Evolutionary conservation across 106 monocot species (phyloP).

Genomic region (Dendrobium catenatum): DNA sequence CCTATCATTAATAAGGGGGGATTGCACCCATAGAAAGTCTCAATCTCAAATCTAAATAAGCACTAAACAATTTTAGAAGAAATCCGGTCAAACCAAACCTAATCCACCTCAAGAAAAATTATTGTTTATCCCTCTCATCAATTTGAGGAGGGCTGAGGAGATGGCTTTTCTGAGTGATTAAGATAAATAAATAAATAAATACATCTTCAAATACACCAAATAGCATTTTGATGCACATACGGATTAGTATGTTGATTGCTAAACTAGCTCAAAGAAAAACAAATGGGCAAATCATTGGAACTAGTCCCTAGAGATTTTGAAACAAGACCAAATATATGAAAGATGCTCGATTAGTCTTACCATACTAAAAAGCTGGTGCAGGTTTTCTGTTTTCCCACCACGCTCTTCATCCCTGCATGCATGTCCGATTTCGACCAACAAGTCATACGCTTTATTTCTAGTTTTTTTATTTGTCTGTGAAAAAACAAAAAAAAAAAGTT

Average conservation of each 20-base stretch:
- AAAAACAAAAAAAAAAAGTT: constrained; percentile 2
- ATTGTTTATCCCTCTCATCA: too few species aligned
- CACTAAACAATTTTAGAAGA: too few species aligned
- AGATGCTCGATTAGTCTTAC: constrained; percentile 23
- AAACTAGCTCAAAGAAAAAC: background rate
- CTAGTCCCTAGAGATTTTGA: background rate
- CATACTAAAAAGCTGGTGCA: constrained; percentile 69
- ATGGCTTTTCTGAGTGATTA: background rate
- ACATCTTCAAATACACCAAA: background rate
- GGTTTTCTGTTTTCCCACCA: constrained; percentile 55
- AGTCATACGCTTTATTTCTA: constrained; percentile 85
- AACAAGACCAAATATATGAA: background rate
- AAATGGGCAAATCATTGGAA: background rate
- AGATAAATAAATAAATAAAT: background rate
- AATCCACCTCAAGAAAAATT: too few species aligned
- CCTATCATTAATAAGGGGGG: too few species aligned
- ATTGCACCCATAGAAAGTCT: too few species aligned
- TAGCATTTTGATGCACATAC: background rate
- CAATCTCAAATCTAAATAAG: too few species aligned
- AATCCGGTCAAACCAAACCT: too few species aligned
- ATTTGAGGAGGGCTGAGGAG: background rate
- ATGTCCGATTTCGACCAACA: constrained; percentile 90
- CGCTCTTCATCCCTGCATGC: constrained; percentile 74
- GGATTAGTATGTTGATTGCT: background rate
- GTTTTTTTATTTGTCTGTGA: constrained; percentile 81